These are phyloP conservation scores for Fraxinus albicans DNA, from an alignment of 305 asterid genomes.

Conservation along the genomic window DNA sequence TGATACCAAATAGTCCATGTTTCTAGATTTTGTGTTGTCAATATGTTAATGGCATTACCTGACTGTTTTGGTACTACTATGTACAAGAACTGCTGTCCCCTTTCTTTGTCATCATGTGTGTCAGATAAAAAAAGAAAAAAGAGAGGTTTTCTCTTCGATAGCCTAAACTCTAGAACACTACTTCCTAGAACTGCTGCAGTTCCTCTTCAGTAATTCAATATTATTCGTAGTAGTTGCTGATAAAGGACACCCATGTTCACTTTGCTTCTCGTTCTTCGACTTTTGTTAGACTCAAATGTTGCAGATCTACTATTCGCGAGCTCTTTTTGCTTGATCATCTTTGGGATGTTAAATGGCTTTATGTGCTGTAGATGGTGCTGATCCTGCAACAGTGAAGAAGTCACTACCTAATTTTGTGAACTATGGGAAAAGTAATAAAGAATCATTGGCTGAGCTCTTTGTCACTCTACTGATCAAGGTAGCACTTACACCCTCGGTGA, in stretches of 20 bases:
- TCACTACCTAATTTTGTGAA: conserved; percentile 51
- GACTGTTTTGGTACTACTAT: background rate
- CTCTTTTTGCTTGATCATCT: conserved; percentile 11
- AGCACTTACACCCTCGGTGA: background rate
- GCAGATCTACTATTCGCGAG: background rate
- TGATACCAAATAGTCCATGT: background rate
- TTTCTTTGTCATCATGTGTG: background rate
- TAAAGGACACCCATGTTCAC: background rate
- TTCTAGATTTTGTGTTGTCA: background rate
- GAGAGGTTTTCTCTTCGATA: background rate
- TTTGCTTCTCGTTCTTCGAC: background rate
- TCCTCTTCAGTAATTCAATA: background rate
- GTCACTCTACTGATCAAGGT: conserved; percentile 81
- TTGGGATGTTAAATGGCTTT: conserved; percentile 14
- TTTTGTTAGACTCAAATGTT: background rate
- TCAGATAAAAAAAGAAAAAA: background rate
- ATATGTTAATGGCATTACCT: background rate
- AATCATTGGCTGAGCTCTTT: conserved; percentile 81
- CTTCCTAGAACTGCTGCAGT: background rate
- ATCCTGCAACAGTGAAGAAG: conserved; percentile 61
- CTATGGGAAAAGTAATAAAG: conserved; percentile 68
- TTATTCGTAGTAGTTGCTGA: background rate
- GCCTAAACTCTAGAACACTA: background rate
- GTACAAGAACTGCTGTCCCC: background rate
- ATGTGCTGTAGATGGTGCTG: conserved; percentile 63